phyloP scores from a whole-genome alignment of 495 filamentous ascomycete species.

The Elaphomyces granulatus region DNA sequence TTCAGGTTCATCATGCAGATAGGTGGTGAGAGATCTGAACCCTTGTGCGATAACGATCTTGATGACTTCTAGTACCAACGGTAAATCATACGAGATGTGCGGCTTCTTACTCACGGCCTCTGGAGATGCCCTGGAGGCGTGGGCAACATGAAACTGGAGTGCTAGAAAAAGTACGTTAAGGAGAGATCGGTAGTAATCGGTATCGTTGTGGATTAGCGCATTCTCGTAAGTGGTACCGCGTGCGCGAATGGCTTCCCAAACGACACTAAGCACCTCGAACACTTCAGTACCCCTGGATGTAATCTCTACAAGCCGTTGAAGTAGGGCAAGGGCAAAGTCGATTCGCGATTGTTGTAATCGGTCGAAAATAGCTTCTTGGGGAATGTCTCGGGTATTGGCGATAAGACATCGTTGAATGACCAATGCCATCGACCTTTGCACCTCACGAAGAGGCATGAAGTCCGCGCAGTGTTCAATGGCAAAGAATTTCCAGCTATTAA shows the following conservation, averaged over 20 bases:
- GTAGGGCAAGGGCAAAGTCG: slow-evolving; percentile 59
- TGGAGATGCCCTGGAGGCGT: slow-evolving; percentile 12
- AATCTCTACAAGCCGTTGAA: slow-evolving; percentile 57
- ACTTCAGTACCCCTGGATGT: slow-evolving; percentile 45
- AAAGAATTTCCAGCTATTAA: slow-evolving; percentile 81
- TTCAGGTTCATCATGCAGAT: slow-evolving; percentile 50
- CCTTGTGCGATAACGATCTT: slow-evolving; percentile 65
- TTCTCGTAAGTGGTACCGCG: slow-evolving; percentile 51
- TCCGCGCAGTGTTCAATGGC: slow-evolving; percentile 67
- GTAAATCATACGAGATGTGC: slow-evolving; percentile 28
- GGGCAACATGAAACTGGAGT: slow-evolving; percentile 45
- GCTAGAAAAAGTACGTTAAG: slow-evolving; percentile 75
- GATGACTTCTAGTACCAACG: slow-evolving; percentile 55
- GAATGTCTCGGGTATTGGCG: slow-evolving; percentile 49
- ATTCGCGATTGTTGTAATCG: slow-evolving; percentile 54
- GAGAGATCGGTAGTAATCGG: slow-evolving; percentile 64
- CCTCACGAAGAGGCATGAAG: slow-evolving; percentile 41
- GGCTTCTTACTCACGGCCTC: slow-evolving; percentile 23
- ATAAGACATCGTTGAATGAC: slow-evolving; percentile 60
- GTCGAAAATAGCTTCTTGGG: slow-evolving; percentile 59
- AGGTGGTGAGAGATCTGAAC: slow-evolving; percentile 59
- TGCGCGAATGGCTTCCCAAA: slow-evolving; percentile 52
- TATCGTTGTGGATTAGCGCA: slow-evolving; percentile 43
- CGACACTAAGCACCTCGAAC: slow-evolving; percentile 43
- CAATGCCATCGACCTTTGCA: slow-evolving; percentile 51